Evolutionary conservation across 73 alveolate species (phyloP).

Genomic region (Tetrahymena borealis): DNA sequence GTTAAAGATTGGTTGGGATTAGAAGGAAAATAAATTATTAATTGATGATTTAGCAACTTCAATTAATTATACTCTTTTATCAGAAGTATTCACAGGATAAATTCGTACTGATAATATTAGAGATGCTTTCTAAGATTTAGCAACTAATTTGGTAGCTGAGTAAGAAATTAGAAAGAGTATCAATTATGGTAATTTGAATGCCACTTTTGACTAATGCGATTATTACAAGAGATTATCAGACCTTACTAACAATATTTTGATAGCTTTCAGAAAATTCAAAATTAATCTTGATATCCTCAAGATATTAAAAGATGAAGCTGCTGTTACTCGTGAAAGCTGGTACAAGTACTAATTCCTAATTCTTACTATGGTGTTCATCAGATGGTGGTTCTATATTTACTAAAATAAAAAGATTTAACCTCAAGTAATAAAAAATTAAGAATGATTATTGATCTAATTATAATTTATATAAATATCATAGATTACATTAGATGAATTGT

Average conservation of each 20-base stretch:
- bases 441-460: not conserved
- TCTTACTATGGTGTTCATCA: not conserved
- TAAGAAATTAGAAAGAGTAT: not conserved
- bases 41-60: not conserved
- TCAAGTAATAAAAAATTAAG: not conserved
- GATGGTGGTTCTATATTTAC: not conserved
- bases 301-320: not conserved
- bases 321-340: not conserved
- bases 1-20: not conserved
- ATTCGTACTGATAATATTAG: not conserved
- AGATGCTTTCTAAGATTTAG: not conserved
- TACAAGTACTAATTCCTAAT: not conserved
- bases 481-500: not conserved
- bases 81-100: not conserved
- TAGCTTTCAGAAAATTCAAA: not conserved
- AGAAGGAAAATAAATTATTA: not conserved
- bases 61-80: not conserved
- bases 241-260: not conserved
- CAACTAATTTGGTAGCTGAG: not conserved
- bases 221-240: not conserved
- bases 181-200: not conserved
- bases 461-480: not conserved
- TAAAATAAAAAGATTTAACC: not conserved
- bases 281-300: not conserved
- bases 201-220: not conserved